Conservation (phyloP, 192 early-diverging fungal species). For the Chytriomyces sp. region DNA sequence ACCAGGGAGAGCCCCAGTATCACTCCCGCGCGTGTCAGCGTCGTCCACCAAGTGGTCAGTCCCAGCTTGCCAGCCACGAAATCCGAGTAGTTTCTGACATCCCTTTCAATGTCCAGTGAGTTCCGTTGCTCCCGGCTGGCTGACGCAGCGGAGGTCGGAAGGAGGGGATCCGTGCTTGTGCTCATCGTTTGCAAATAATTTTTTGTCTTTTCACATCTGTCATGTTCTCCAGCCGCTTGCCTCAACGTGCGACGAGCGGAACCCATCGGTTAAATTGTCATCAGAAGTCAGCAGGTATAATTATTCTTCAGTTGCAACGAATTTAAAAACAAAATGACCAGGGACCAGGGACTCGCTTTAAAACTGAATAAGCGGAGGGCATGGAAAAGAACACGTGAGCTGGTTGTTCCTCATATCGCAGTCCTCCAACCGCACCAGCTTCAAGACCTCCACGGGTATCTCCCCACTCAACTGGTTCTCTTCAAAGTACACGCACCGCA, state of each 20-base stretch:
- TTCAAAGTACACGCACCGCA: constrained; percentile 23
- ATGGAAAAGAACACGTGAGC: constrained; percentile 25
- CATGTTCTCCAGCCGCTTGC: no score
- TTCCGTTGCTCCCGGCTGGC: no score
- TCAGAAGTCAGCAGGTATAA: no score
- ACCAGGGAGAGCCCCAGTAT: not conserved
- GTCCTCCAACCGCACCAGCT: not conserved
- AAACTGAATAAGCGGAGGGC: not conserved
- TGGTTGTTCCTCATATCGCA: constrained; percentile 13
- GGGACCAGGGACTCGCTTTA: no score
- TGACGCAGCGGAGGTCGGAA: no score
- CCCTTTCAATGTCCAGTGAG: no score
- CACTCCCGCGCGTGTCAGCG: not conserved
- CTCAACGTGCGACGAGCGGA: no score
- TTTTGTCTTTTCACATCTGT: not conserved
- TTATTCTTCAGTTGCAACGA: no score
- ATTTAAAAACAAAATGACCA: no score
- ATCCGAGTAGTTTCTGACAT: not conserved
- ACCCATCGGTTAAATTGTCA: no score
- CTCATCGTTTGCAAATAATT: not conserved
- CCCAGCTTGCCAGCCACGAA: not conserved
- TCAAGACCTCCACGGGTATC: constrained; percentile 23
- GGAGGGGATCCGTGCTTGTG: not conserved
- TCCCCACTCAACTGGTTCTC: constrained; percentile 26
- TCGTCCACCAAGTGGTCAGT: not conserved